A percentile compares a stretch with the other conserved stretches of the same genome.
Conservation (phyloP, 305 asterid genomes). For the Fraxinus platypoda region DNA sequence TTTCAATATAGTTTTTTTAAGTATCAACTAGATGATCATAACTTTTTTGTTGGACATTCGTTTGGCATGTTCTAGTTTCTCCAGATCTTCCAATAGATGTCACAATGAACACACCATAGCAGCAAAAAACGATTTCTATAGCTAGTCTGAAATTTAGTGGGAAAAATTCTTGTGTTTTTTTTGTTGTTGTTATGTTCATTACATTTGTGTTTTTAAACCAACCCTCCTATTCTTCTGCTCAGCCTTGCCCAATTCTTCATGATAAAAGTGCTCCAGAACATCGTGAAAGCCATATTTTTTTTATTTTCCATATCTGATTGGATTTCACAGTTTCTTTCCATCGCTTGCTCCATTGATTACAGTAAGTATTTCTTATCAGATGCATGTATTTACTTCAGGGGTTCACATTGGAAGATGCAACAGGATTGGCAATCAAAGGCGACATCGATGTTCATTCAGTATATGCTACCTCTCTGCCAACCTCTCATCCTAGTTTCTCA, state of each 20-base stretch:
- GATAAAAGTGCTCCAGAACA: slow-evolving; percentile 1
- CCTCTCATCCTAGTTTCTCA: slow-evolving; percentile 96
- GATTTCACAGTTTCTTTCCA: slow-evolving; percentile 6
- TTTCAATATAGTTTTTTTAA: not conserved
- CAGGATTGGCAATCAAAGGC: slow-evolving; percentile 92
- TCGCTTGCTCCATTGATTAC: not conserved
- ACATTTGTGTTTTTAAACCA: not conserved
- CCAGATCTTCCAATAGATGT: not conserved
- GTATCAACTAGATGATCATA: not conserved
- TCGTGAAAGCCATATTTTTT: not conserved
- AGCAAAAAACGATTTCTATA: not conserved
- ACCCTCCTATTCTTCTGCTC: not conserved
- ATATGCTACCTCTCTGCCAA: slow-evolving; percentile 89
- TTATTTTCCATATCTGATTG: not conserved
- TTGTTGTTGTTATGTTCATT: not conserved
- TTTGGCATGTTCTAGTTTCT: not conserved
- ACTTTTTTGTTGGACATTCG: not conserved
- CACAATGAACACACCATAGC: not conserved
- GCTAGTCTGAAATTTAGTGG: not conserved
- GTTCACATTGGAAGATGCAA: slow-evolving; percentile 94
- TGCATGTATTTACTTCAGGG: slow-evolving; percentile 52
- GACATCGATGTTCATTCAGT: slow-evolving; percentile 86
- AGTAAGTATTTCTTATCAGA: slow-evolving; percentile 12
- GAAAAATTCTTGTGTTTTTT: not conserved
- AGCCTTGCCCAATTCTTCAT: slow-evolving; percentile 4